phyloP scores from a whole-genome alignment of 148 eudicot genomes.

The Nyssa sinensis region DNA sequence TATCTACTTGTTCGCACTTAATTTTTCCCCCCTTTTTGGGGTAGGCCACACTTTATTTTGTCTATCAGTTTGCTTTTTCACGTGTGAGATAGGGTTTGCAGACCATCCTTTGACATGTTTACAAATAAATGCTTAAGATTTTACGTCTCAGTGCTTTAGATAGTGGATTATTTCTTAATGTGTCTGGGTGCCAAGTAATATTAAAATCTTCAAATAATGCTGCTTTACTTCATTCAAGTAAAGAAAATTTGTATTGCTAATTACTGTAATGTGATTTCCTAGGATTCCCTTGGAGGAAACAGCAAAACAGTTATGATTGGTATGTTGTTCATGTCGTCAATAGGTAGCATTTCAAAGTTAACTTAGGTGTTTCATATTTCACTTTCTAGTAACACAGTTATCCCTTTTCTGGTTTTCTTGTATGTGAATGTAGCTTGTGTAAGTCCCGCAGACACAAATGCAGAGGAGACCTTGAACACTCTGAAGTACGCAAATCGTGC shows the following conservation, averaged over 20 bases:
- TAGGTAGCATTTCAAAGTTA: neutral
- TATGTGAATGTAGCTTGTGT: constrained; percentile 67
- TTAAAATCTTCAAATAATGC: neutral
- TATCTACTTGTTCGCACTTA: too few relatives aligned
- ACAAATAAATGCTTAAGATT: too few relatives aligned
- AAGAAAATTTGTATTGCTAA: constrained; percentile 10
- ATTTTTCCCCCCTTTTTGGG: too few relatives aligned
- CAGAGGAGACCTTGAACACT: constrained; percentile 95
- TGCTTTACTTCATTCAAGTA: neutral
- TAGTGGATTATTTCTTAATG: too few relatives aligned
- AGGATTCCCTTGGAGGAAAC: constrained; percentile 99
- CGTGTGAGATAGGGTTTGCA: too few relatives aligned
- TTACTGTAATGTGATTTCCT: constrained; percentile 18
- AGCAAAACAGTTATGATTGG: constrained; percentile 99
- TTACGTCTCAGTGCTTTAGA: neutral
- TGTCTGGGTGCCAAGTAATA: neutral
- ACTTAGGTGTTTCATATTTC: constrained; percentile 1
- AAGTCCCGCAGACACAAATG: constrained; percentile 97
- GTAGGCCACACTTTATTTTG: too few relatives aligned
- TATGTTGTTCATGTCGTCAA: constrained; percentile 27
- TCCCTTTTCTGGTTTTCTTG: neutral
- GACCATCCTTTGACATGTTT: too few relatives aligned
- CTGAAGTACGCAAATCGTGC: constrained; percentile 98
- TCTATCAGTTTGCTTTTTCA: too few relatives aligned
- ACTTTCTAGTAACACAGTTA: neutral